Percentiles rank a stretch among this genome's conserved stretches.
phyloP scores from a whole-genome alignment of 148 eudicot genomes.

The Camellia japonica region DNA sequence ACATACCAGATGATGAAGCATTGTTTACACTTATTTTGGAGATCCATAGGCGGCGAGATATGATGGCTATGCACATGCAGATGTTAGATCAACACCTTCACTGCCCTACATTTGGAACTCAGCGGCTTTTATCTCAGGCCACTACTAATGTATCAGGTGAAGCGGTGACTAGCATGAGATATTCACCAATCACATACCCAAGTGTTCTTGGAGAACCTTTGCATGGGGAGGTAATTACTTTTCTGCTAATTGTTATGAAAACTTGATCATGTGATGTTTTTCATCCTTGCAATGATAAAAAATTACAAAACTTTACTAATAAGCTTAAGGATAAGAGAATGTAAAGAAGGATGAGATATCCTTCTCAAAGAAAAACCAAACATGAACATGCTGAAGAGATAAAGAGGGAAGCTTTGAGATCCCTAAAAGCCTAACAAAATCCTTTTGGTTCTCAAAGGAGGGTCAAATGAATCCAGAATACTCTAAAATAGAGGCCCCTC shows the following conservation, averaged over 20 bases:
- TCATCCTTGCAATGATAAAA: neutral
- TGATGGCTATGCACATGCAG: slow-evolving; percentile 97
- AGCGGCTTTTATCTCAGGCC: slow-evolving; percentile 70
- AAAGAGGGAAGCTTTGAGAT: slow-evolving; percentile 1
- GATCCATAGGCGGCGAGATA: slow-evolving; percentile 91
- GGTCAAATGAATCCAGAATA: neutral
- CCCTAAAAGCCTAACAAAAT: neutral
- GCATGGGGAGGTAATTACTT: slow-evolving; percentile 85
- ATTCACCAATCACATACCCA: slow-evolving; percentile 94
- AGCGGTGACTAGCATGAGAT: slow-evolving; percentile 61
- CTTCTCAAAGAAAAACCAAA: neutral
- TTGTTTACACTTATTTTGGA: slow-evolving; percentile 85
- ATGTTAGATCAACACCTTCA: slow-evolving; percentile 98
- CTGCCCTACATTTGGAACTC: slow-evolving; percentile 94
- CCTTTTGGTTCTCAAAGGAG: neutral
- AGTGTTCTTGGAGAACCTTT: slow-evolving; percentile 97
- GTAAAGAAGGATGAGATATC: neutral
- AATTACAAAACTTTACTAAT: neutral
- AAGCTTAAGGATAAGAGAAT: neutral
- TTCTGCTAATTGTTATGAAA: neutral
- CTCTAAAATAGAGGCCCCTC: neutral
- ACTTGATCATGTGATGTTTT: slow-evolving; percentile 1
- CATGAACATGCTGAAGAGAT: neutral
- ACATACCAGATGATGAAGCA: slow-evolving; percentile 93
- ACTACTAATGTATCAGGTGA: slow-evolving; percentile 68